Conservation (phyloP, 1,284 basidiomycete genomes). For the Trichosporon ovoides region DNA sequence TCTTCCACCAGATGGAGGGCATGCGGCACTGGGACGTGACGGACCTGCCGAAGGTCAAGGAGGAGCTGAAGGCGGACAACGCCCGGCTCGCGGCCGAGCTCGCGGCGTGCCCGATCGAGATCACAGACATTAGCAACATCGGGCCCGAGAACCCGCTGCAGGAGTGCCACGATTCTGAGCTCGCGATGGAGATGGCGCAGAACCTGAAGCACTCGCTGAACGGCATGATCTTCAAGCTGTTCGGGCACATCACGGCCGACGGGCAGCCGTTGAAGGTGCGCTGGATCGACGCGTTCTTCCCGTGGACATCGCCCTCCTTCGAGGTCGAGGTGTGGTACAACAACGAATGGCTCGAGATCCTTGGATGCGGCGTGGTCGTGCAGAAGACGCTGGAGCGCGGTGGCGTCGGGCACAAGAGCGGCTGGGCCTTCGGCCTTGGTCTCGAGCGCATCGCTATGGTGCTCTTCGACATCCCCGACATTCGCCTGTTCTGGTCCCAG, state of each 20-base stretch:
- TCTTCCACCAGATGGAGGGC: constrained; percentile 99
- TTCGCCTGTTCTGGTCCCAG: constrained; percentile 96
- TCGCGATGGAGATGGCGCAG: constrained; percentile 66
- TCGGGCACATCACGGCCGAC: constrained; percentile 58
- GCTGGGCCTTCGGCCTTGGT: constrained; percentile 98
- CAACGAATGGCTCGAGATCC: constrained; percentile 94
- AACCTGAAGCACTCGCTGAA: constrained; percentile 93
- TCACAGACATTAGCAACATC: constrained; percentile 76
- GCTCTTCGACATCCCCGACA: constrained; percentile 93
- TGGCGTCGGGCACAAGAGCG: constrained; percentile 73
- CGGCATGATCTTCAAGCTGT: constrained; percentile 75
- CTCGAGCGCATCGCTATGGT: constrained; percentile 98
- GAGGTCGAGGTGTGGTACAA: constrained; percentile 97
- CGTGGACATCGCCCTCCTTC: constrained; percentile 94
- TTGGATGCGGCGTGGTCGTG: constrained; percentile 88
- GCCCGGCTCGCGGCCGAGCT: constrained; percentile 60
- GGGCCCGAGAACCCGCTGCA: constrained; percentile 77
- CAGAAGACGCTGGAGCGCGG: constrained; percentile 83
- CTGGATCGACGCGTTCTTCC: constrained; percentile 98
- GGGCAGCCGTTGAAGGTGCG: constrained; percentile 70
- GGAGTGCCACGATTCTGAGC: constrained; percentile 62
- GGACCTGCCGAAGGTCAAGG: constrained; percentile 44
- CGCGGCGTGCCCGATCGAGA: constrained; percentile 65
- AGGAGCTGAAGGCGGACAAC: constrained; percentile 43
- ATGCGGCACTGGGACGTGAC: constrained; percentile 65